These are phyloP conservation scores for Monilinia polystroma DNA, from an alignment of 2,329 filamentous ascomycete genomes.

Conservation along the genomic window DNA sequence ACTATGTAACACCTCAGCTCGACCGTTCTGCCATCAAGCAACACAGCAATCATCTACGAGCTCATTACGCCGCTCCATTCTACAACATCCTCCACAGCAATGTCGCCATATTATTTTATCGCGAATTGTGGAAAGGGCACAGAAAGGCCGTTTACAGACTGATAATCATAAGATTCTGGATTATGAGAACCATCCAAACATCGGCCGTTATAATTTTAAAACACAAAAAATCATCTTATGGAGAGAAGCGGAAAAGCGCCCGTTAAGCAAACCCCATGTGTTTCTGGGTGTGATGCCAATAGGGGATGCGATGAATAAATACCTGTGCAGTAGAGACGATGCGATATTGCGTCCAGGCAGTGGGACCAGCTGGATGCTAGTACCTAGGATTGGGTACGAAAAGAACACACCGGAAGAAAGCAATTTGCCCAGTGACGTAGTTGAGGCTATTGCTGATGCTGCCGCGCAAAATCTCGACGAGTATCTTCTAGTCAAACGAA, in stretches of 20 bases:
- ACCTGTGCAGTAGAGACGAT: not conserved
- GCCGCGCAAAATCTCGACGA: not conserved
- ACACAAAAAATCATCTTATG: not conserved
- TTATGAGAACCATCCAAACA: not conserved
- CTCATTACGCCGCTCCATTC: slow-evolving; percentile 5
- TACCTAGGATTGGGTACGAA: not conserved
- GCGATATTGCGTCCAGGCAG: not conserved
- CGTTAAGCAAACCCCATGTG: not conserved
- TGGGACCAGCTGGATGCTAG: slow-evolving; percentile 14
- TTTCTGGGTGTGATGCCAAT: slow-evolving; percentile 4
- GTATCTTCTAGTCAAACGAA: slow-evolving; percentile 13
- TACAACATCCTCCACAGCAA: slow-evolving; percentile 10
- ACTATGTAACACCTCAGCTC: not conserved
- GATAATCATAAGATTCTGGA: slow-evolving; percentile 10
- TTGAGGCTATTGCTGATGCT: not conserved
- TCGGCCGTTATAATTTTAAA: not conserved
- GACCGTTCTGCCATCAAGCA: not conserved
- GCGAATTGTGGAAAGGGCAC: not conserved
- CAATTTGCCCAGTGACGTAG: not conserved
- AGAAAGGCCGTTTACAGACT: not conserved
- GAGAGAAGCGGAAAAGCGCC: not conserved
- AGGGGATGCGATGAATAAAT: not conserved
- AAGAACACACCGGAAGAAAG: not conserved
- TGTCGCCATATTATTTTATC: slow-evolving; percentile 6
- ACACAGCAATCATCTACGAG: not conserved